A percentile compares a stretch with the other conserved stretches of the same genome.
Evolutionary conservation across 371 early-diverging fungal species (phyloP).

Genomic region (Chytridium lagenaria): DNA sequence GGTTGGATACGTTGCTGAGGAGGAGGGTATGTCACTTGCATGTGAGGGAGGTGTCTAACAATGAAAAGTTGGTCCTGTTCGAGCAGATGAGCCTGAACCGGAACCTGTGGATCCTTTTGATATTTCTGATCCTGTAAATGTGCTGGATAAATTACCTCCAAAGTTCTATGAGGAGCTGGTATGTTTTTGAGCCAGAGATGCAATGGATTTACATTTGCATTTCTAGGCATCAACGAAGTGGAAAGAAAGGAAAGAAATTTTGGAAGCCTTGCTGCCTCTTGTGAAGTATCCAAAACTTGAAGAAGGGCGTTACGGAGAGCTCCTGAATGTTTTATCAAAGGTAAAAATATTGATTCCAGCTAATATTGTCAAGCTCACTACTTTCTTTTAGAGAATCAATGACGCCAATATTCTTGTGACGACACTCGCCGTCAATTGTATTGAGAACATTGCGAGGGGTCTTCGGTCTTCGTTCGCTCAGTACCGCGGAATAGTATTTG

Average conservation of each 20-base stretch:
- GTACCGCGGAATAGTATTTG: slow-evolving; percentile 70
- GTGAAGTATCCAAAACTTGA: slow-evolving; percentile 79
- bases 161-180: slow-evolving; percentile 79
- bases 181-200: slow-evolving; percentile 13
- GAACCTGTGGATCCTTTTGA: slow-evolving; percentile 76
- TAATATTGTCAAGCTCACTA: neutral
- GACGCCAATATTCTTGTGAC: slow-evolving; percentile 91
- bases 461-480: slow-evolving; percentile 78
- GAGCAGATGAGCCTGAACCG: slow-evolving; percentile 53
- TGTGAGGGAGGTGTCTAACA: too few species aligned
- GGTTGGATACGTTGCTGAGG: slow-evolving; percentile 54
- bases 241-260: slow-evolving; percentile 93
- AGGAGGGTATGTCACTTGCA: slow-evolving; percentile 20
- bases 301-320: slow-evolving; percentile 77
- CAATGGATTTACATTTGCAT: neutral
- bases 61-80: too few species aligned
- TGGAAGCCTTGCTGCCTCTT: slow-evolving; percentile 74
- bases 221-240: slow-evolving; percentile 83
- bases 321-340: slow-evolving; percentile 83
- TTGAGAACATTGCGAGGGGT: slow-evolving; percentile 86
- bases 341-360: slow-evolving; percentile 56
- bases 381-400: slow-evolving; percentile 59
- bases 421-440: slow-evolving; percentile 76
- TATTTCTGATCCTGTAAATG: slow-evolving; percentile 88
- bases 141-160: slow-evolving; percentile 80